These are phyloP conservation scores for Pythium oligandrum DNA, from an alignment of 352 stramenopile species.

Conservation along the genomic window DNA sequence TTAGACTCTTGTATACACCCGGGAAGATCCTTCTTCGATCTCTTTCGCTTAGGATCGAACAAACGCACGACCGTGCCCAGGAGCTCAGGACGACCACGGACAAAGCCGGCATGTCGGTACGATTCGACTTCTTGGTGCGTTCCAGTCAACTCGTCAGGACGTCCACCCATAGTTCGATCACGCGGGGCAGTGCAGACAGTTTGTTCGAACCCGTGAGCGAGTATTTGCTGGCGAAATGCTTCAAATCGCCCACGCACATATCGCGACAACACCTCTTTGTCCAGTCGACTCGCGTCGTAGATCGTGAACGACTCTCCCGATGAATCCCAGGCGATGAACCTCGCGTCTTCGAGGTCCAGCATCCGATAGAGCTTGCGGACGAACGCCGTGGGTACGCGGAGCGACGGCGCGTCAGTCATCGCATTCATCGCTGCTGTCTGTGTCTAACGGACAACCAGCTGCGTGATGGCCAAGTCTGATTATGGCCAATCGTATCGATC, in stretches of 20 bases:
- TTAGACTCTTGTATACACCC: too few relatives aligned
- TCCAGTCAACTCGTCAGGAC: constrained; percentile 11
- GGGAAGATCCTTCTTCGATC: too few relatives aligned
- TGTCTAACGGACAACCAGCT: too few relatives aligned
- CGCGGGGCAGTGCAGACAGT: background rate
- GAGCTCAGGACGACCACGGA: background rate
- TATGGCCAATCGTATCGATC: too few relatives aligned
- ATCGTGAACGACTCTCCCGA: constrained; percentile 49
- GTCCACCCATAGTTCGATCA: background rate
- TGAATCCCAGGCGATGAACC: constrained; percentile 55
- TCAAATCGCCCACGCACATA: constrained; percentile 65
- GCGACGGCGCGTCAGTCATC: too few relatives aligned
- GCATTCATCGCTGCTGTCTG: too few relatives aligned
- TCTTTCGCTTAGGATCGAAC: too few relatives aligned
- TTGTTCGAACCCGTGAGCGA: constrained; percentile 54
- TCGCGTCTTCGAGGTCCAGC: constrained; percentile 47
- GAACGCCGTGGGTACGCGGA: constrained; percentile 45
- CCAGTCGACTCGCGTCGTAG: constrained; percentile 37
- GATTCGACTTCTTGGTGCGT: constrained; percentile 11
- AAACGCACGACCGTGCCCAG: background rate
- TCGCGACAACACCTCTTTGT: constrained; percentile 42
- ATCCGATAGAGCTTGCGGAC: constrained; percentile 77
- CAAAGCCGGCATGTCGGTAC: background rate
- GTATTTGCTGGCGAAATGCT: constrained; percentile 66
- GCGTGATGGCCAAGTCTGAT: too few relatives aligned